Evolutionary conservation across 108 stramenopile genomes (phyloP), one percentile per base, ranked within the genome.

Genomic region (Hondaea fermentalgiana): DNA sequence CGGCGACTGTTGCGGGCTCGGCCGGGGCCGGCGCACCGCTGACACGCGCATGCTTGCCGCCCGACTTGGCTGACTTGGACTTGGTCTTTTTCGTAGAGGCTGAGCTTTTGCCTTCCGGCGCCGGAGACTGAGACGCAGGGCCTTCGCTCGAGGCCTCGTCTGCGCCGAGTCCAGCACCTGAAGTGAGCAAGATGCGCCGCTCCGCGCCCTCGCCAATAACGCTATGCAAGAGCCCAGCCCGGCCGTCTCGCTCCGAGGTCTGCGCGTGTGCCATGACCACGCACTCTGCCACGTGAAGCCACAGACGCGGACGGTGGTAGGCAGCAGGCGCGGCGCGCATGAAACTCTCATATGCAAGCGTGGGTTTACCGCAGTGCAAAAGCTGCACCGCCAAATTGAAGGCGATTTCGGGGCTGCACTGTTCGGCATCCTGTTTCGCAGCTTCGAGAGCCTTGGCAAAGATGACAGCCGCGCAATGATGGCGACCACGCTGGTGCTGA

Each of bases 241-340:
- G 51, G 2, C 51, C 76, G 8, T 83, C 76, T 6, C 28, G 51
- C 17, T 83, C 49, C 10, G 51, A 6, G 6, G 42, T 10, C 49
- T 83, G 76, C 49, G 76, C 76, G 76, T 83, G 76, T 6, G 76
- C 19, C 76, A 83, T 83, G 0, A 83, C 76, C 6, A 83, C 76
- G 51, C 76, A 83, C 51, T 83, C 76, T 6, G 76, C 76, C 8
- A 83, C 28, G 51, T 83, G 76, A 8, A 83, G 51, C 76, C 76
- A 83, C 6, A 83, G 51, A 12, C 76, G 45, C 3, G 76, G 76
- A 12, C 76, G 76, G 51, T 83, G 76, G 5, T 83, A 83, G 10
- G 49, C 51, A 23, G 76, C 45, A 6, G 45, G 45, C 25, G 76
- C 76, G 28, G 76, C 76, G 45, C n/a, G 19, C 45, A 53, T 25